phyloP scores from a whole-genome alignment of 2,329 filamentous ascomycete species.

The Phyllosticta citribraziliensis region DNA sequence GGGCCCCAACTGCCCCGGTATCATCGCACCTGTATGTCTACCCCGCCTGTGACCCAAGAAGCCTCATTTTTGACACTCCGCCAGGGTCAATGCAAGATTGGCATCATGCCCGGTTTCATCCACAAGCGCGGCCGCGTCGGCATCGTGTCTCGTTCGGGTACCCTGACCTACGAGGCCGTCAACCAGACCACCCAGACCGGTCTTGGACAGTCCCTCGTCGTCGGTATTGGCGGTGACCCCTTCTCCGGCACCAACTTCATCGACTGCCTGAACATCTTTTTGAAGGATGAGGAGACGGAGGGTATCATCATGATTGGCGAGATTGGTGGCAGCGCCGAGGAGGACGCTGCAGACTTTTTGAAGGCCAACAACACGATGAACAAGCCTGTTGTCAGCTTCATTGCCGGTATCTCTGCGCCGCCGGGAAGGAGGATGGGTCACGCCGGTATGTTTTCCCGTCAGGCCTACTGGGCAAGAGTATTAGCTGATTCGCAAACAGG shows the following conservation, averaged over 20 bases:
- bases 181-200: slow-evolving; percentile 98
- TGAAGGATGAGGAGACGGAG: slow-evolving; percentile 90
- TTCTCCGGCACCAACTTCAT: slow-evolving; percentile 99
- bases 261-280: slow-evolving; percentile 95
- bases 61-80: slow-evolving; percentile 14
- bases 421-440: slow-evolving; percentile 97
- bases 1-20: slow-evolving; percentile 95
- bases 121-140: slow-evolving; percentile 98
- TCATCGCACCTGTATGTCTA: slow-evolving; percentile 62
- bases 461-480: background rate
- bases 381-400: slow-evolving; percentile 97
- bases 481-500: slow-evolving; percentile 21
- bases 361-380: slow-evolving; percentile 82
- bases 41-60: background rate
- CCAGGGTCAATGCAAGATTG: slow-evolving; percentile 97
- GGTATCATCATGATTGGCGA: slow-evolving; percentile 99
- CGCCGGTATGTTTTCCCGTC: slow-evolving; percentile 51
- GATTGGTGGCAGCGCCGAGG: slow-evolving; percentile 94
- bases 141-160: slow-evolving; percentile 96
- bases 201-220: slow-evolving; percentile 93
- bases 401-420: slow-evolving; percentile 94
- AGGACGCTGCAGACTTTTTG: slow-evolving; percentile 95
- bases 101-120: slow-evolving; percentile 99
- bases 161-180: slow-evolving; percentile 97
- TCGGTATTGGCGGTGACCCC: slow-evolving; percentile 96